Base-by-base conservation (phyloP, 2,329 filamentous ascomycete genomes). In the Arthrinium puccinioides region DNA sequence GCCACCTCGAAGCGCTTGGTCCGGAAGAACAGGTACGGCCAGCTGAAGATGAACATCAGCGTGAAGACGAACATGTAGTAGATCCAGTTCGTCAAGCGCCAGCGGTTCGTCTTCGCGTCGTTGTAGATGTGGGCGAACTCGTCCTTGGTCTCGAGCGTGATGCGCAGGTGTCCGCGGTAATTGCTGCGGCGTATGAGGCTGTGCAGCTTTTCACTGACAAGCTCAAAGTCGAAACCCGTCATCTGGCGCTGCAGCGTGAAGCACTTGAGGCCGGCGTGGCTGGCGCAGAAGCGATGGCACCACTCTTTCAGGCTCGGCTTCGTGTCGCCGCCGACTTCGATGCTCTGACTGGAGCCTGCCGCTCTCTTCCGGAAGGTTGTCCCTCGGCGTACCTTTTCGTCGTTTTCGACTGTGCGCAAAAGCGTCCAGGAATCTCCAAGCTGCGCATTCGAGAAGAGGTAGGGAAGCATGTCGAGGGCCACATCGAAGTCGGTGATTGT, bases 1-100 rank as follows among this genome's bases (percentile, higher is more conserved):
- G 76, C 70, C 3, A 84, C 78, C 44, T 81, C 72, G 61, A 80
- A 88, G 33, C 74, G 68, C 52, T 74, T 77, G 2, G 84, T 88
- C 14, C 71, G 60, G 53, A 86, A 70, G 59, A 76, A 80, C 10
- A 88, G 66, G 39, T 74, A 72, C 0, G 84, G 84, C 84, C 84
- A 88, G 4, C 74, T 65, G 47, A 88, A 66, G 39, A 88, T 51
- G 70, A 83, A 83, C 10, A 84, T 57, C 42, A 87, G 76, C 0
- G 78, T 78, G 6, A 84, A 55, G 52, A 75, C 78, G 61, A 80
- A 85, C 9, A 85, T 30, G 66, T 75, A 74, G 28, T 71, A 63
- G 30, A 87, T 64, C 78, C 79, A 86, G 6, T 54, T 55, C 1
- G 69, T 79, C 31, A 79, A 62, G 1, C 84, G 76, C 74, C 80